Evolutionary conservation across 768 basidiomycete species (phyloP), one percentile per base, ranked within the genome.

Genomic region (Kwoniella pini): DNA sequence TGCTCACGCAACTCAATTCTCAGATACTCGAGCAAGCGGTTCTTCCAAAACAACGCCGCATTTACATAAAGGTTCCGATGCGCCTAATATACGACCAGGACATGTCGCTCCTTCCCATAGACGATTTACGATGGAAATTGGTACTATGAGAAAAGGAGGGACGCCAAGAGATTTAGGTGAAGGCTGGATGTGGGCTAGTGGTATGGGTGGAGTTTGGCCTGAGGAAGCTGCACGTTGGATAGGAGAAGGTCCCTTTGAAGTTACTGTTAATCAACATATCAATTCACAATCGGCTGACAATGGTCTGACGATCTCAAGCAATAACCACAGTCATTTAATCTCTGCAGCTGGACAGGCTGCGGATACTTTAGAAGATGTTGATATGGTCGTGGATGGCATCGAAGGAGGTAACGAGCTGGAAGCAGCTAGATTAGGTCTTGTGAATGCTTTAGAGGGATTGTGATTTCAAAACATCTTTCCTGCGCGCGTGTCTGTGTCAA

Each of bases 61-160:
- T 17, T 2, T 27, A n/a, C 27, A 27, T 12, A 46, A 9, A 19
- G 19, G 7, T 21, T 45, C 7, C 10, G 38, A 31, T 22, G 13
- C 59, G 15, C 24, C 49, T 4, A 26, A 7, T 12, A 26, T 57
- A 9, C 12, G 52, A 22, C 40, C 65, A 48, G 73, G 73, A 21
- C 71, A 75, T 40, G 69, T 72, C 0, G 71, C 71, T 11, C 65
- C 71, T 22, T 65, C 65, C 11, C 69, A 72, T 48, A 56, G 58
- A 12, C 62, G 73, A 19, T 75, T 75, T 55, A 62, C 57, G 36
- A 48, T 70, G 52, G 28, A 57, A 11, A 9, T 30, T 10, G 51
- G 43, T 0, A 11, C 60, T 2, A 62, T 53, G 49, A 40, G 70
- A 19, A 55, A 51, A 30, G 70, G 67, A 4, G 62, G 52, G 27